Base-by-base conservation (phyloP, 495 filamentous ascomycete genomes). In the Cenococcum geophilum region DNA sequence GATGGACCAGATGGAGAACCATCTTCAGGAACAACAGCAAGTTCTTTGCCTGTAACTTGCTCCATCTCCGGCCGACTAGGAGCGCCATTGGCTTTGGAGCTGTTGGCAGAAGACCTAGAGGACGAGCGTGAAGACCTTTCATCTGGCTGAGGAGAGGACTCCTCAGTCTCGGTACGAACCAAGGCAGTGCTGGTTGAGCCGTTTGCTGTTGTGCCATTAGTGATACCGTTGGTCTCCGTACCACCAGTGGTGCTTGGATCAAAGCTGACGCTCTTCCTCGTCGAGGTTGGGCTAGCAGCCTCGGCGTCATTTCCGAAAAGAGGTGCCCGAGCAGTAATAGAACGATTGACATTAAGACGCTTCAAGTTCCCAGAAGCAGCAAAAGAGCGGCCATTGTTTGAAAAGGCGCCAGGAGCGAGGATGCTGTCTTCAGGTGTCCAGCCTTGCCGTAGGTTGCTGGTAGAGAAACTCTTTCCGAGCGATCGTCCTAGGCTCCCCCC, bases 191-290 rank as follows among this genome's bases (percentile, higher is more conserved):
- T 78, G 71, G 25, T 52, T n/a, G 58, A 9, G 23, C 59, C 58
- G 57, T 64, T 68, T 47, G 20, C 27, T 40, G 34, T 35, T 53
- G 57, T 18, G 23, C 62, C 68, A 35, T 66, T 61, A 10, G 59
- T 61, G 4, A 34, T 1, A 20, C 49, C 22, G 21, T 50, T 61
- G 27, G 77, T 74, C 18, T 75, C 75, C 61, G 78, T 78, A 16
- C 74, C 70, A 25, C 75, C 72, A 52, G 71, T 72, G 16, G 69
- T 51, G 63, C 76, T 78, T 10, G 84, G 82, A 67, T 96, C 89
- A 67, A 97, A 97, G 74, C 89, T 96, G 55, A 97, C 93, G 58
- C 84, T 83, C 76, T 96, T 96, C 68, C 83, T 88, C 62, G 88
- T 74, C 27, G 78, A 76, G 50, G 76, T 72, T 27, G 49, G 49